phyloP scores from a whole-genome alignment of 2,329 filamentous ascomycete genomes.

The Raffaelea albimanens region DNA sequence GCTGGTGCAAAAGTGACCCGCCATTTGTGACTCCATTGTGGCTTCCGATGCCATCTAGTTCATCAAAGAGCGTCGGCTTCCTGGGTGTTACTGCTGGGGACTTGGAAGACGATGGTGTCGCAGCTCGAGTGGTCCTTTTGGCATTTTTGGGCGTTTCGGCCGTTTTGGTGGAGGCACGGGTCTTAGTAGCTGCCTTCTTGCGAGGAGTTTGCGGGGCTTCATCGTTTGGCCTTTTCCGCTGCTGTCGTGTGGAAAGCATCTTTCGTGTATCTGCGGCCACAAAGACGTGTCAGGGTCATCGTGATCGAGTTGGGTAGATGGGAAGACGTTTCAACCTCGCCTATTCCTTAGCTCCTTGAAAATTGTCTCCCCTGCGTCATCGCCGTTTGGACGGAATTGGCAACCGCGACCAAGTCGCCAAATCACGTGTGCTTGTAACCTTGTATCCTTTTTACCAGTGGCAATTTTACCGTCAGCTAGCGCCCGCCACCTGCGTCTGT shows the following conservation, averaged over 20 bases:
- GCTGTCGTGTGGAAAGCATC: conserved; percentile 51
- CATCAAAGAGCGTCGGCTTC: conserved; percentile 52
- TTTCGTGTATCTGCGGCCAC: background rate
- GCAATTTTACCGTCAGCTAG: no score
- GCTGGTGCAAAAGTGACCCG: conserved; percentile 10
- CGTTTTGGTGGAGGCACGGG: background rate
- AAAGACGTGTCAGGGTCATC: no score
- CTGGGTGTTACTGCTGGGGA: conserved; percentile 24
- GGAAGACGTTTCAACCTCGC: no score
- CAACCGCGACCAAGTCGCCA: conserved; percentile 9
- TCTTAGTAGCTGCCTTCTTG: conserved; percentile 10
- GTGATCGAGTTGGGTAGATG: no score
- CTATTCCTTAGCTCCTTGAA: no score
- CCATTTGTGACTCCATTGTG: no score
- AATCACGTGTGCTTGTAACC: conserved; percentile 8
- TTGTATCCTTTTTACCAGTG: no score
- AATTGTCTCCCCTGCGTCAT: no score
- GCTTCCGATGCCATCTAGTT: conserved; percentile 43
- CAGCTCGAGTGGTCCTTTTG: background rate
- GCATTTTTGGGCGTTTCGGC: background rate
- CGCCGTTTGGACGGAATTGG: no score
- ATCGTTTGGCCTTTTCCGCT: conserved; percentile 52
- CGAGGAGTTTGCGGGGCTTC: conserved; percentile 31
- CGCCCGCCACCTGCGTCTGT: no score
- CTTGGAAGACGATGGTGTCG: conserved; percentile 10